Base-by-base conservation (phyloP, 2,329 filamentous ascomycete genomes). In the Chaetothyriales sp. region DNA sequence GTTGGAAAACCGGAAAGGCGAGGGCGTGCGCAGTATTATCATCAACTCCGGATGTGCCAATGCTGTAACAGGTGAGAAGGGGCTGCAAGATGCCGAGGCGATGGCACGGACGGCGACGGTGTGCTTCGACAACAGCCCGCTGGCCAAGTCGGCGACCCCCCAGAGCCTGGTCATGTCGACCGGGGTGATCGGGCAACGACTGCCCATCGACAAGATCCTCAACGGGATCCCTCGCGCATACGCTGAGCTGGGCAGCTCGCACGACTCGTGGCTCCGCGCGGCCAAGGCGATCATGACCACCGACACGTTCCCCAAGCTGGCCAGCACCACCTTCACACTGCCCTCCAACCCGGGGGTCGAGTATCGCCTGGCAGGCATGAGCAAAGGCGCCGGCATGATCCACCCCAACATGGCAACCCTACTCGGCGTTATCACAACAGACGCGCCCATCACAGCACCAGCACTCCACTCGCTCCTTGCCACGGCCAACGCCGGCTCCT, bases 341-440 rank as follows among this genome's bases (percentile, higher is more conserved):
- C 89, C 92, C 3, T 89, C 85, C 1, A 73, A 79, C 47, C 81
- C 83, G 65, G 56, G 51, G 22, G 49, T 51, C 6, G 50, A 54
- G 25, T 98, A 95, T 70, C 77, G 78, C 60, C 83, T 98, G 47
- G 88, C 86, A 10, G 92, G 92, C 60, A 93, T 94, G 80, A 94
- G 90, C 62, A 98, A 98, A 72, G 92, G 92, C 51, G 92, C 92
- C 4, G 92, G 92, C 63, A 98, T 98, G 92, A 95, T 98, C 66
- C 89, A 95, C 64, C 92, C 92, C 46, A 96, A 98, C 73, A 95
- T 98, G 89, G 92, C 88, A 26, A 98, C 92, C 0, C 78, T 96
- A 32, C 80, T 98, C 36, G 88, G 86, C 49, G 84, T 96, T 54
- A 77, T 96, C 62, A 88, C 86, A 62, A 98, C 92, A 12, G 92